Conservation (phyloP, 495 filamentous ascomycete species). For the Penicillium ochrochloron region DNA sequence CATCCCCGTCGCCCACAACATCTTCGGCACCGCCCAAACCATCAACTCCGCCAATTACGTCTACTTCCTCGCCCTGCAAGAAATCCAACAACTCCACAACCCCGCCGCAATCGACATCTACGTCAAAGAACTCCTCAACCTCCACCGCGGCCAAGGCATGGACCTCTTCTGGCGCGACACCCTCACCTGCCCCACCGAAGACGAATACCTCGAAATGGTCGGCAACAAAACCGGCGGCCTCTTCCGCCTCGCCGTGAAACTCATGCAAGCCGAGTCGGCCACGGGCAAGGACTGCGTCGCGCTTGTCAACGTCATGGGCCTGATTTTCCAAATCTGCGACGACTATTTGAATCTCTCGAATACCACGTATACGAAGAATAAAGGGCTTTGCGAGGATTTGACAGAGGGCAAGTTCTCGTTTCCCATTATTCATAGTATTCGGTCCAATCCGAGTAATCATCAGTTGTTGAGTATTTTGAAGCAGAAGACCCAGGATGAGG, state of each 20-base stretch:
- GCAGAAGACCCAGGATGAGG: slow-evolving; percentile 83
- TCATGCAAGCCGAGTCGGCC: slow-evolving; percentile 91
- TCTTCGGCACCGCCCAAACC: slow-evolving; percentile 94
- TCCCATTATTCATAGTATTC: slow-evolving; percentile 94
- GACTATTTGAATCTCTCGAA: slow-evolving; percentile 88
- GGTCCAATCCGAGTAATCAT: slow-evolving; percentile 74
- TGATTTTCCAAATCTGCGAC: slow-evolving; percentile 96
- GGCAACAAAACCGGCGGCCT: slow-evolving; percentile 96
- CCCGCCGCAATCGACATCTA: slow-evolving; percentile 74
- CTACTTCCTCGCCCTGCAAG: slow-evolving; percentile 88
- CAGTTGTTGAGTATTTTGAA: slow-evolving; percentile 90
- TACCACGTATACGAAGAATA: slow-evolving; percentile 78
- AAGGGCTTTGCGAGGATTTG: slow-evolving; percentile 94
- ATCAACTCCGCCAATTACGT: slow-evolving; percentile 98
- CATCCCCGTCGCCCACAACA: slow-evolving; percentile 88
- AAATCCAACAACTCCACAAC: slow-evolving; percentile 77
- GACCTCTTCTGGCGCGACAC: slow-evolving; percentile 97
- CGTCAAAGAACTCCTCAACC: slow-evolving; percentile 86
- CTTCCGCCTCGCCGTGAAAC: slow-evolving; percentile 89
- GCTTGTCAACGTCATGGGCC: slow-evolving; percentile 86
- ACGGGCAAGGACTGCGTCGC: slow-evolving; percentile 71
- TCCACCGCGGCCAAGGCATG: slow-evolving; percentile 96
- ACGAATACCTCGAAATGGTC: slow-evolving; percentile 99
- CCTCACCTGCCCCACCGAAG: slow-evolving; percentile 88
- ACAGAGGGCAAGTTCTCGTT: slow-evolving; percentile 99